Evolutionary conservation across 192 early-diverging fungal species (phyloP), one percentile per base, ranked within the genome.

Genomic region (Coemansia sp.): DNA sequence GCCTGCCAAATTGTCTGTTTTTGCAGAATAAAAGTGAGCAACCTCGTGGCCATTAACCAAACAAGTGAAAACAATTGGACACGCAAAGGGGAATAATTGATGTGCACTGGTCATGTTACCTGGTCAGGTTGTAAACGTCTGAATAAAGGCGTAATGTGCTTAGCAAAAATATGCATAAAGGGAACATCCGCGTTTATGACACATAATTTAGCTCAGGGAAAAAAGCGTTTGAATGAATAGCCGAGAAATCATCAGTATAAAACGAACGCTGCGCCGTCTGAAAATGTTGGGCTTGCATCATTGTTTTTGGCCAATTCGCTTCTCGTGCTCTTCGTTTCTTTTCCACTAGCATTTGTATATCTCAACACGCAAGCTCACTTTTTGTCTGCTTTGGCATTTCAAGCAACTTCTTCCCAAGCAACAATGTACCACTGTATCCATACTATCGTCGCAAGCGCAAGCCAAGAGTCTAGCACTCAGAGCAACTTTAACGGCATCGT

Each of bases 401-500:
- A 31, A 31, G 7, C 10, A n/a, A n/a, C 11, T 15, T 42, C 14
- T 42, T 9, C n/a, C n/a, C n/a, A n/a, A n/a, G n/a, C n/a, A 42
- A 42, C 40, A 11, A 42, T 42, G 40, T 42, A 42, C 40, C 40
- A 42, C 40, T 42, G 40, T n/a, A 42, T 42, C 11, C 11, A 42
- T n/a, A 42, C 40, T n/a, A 42, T 42, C 31, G 31, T 31, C 31
- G 31, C 31, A 31, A 31, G 5, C 31, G 31, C 31, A 31, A 31
- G 7, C 50, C 50, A 22, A 25, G 50, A 52, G 50, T 52, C 9
- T 52, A 25, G 9, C 23, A 23, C 14, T 52, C 52, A 54, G 52
- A 57, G 40, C 36, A 38, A 57, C n/a, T 57, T n/a, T 26, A 57
- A 57, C 20, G 55, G 55, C 4, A 34, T 57, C 4, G 28, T 66